These are phyloP conservation scores for Chrysoporthe puriensis DNA, from an alignment of 2,329 filamentous ascomycete species.

Conservation along the genomic window DNA sequence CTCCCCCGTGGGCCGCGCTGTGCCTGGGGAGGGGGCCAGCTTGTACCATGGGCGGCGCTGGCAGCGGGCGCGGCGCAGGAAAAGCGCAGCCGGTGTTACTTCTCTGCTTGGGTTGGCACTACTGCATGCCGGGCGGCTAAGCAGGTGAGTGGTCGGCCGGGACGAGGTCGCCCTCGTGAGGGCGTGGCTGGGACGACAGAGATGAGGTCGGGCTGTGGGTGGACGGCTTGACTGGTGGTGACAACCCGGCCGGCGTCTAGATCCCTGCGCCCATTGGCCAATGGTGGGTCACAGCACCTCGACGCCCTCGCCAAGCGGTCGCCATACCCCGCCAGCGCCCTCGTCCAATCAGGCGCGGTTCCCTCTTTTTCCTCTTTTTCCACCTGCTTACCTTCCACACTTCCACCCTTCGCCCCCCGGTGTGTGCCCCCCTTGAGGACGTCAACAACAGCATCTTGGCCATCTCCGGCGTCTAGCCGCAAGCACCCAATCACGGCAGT, in stretches of 20 bases:
- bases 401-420: neutral
- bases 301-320: slow-evolving; percentile 30
- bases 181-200: neutral
- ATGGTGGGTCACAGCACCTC: slow-evolving; percentile 31
- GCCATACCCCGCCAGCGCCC: neutral
- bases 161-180: neutral
- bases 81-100: slow-evolving; percentile 34
- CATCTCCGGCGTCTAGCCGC: slow-evolving; percentile 1
- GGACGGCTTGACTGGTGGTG: slow-evolving; percentile 15
- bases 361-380: slow-evolving; percentile 8
- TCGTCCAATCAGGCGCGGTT: slow-evolving; percentile 11
- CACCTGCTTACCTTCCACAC: neutral
- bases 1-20: neutral
- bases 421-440: neutral
- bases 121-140: slow-evolving; percentile 48
- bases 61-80: slow-evolving; percentile 4
- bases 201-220: slow-evolving; percentile 16
- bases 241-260: slow-evolving; percentile 43
- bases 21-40: neutral
- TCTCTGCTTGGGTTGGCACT: slow-evolving; percentile 35
- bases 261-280: slow-evolving; percentile 40
- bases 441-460: neutral
- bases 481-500: slow-evolving; percentile 26
- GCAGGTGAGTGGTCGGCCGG: slow-evolving; percentile 36
- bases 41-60: neutral